A percentile compares a stretch with the other conserved stretches of the same genome.
Conservation (phyloP, 2,329 filamentous ascomycete species). For the Aspergillus alliaceus region DNA sequence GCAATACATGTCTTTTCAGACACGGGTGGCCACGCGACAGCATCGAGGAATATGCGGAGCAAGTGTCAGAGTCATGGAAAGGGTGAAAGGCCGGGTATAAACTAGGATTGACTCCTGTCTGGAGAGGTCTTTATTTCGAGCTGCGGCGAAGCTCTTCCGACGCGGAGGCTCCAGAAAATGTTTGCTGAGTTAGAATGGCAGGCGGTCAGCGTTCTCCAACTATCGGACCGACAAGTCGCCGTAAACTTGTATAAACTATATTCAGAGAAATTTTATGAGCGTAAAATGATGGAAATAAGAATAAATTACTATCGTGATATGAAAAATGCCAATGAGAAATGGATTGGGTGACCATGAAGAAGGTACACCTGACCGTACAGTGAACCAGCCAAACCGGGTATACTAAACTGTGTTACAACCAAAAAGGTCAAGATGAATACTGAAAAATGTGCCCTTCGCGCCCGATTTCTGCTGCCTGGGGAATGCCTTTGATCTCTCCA, state of each 20-base stretch:
- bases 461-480: slow-evolving; percentile 48
- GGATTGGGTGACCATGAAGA: not conserved
- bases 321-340: not conserved
- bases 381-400: not conserved
- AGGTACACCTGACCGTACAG: not conserved
- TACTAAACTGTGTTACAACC: not conserved
- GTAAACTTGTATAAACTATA: too few relatives aligned
- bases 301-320: not conserved
- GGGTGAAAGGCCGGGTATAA: not conserved
- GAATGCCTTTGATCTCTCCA: slow-evolving; percentile 62
- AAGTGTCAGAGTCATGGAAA: slow-evolving; percentile 19
- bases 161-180: slow-evolving; percentile 21
- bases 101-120: not conserved
- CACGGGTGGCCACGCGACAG: slow-evolving; percentile 43
- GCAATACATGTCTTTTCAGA: slow-evolving; percentile 41
- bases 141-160: slow-evolving; percentile 11
- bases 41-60: slow-evolving; percentile 33
- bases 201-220: slow-evolving; percentile 20
- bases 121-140: not conserved
- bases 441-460: slow-evolving; percentile 39
- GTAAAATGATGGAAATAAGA: not conserved
- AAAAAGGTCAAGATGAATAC: slow-evolving; percentile 13
- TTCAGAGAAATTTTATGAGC: too few relatives aligned
- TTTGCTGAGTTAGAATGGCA: slow-evolving; percentile 17
- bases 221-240: not conserved